Conservation (phyloP, 768 basidiomycete genomes). For the Termitomyces sp. region DNA sequence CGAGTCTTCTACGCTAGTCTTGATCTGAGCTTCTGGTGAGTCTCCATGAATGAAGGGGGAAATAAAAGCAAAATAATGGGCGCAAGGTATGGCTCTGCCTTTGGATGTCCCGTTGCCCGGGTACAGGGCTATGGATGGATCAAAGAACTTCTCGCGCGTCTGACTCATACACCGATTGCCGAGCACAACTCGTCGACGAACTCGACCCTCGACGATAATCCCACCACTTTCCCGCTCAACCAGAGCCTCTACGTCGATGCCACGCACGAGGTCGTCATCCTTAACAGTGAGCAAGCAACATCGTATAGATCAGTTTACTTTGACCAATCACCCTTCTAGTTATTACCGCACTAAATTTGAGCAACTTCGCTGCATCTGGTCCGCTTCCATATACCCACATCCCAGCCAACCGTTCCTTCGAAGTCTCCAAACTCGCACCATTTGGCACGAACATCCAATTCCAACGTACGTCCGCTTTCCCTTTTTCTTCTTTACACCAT, state of each 20-base stretch:
- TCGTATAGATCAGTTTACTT: background rate
- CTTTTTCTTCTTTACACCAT: background rate
- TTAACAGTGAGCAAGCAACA: slow-evolving; percentile 53
- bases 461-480: slow-evolving; percentile 52
- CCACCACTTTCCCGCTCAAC: slow-evolving; percentile 63
- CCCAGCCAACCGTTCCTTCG: slow-evolving; percentile 59
- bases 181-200: slow-evolving; percentile 82
- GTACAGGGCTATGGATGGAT: slow-evolving; percentile 76
- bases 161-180: slow-evolving; percentile 69
- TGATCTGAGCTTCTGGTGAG: slow-evolving; percentile 60
- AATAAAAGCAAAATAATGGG: slow-evolving; percentile 1
- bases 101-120: slow-evolving; percentile 76
- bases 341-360: slow-evolving; percentile 80
- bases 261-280: slow-evolving; percentile 86
- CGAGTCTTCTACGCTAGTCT: slow-evolving; percentile 31
- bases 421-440: slow-evolving; percentile 70
- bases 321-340: slow-evolving; percentile 32
- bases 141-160: slow-evolving; percentile 78
- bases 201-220: slow-evolving; percentile 66
- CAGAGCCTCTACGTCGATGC: slow-evolving; percentile 83
- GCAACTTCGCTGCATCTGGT: slow-evolving; percentile 64
- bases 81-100: slow-evolving; percentile 62
- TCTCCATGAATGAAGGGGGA: background rate
- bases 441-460: slow-evolving; percentile 89
- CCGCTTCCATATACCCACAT: slow-evolving; percentile 76